A percentile compares a stretch with the other conserved stretches of the same genome.
Conservation (phyloP, 192 early-diverging fungal genomes). For the Jimgerdemannia lactiflua region DNA sequence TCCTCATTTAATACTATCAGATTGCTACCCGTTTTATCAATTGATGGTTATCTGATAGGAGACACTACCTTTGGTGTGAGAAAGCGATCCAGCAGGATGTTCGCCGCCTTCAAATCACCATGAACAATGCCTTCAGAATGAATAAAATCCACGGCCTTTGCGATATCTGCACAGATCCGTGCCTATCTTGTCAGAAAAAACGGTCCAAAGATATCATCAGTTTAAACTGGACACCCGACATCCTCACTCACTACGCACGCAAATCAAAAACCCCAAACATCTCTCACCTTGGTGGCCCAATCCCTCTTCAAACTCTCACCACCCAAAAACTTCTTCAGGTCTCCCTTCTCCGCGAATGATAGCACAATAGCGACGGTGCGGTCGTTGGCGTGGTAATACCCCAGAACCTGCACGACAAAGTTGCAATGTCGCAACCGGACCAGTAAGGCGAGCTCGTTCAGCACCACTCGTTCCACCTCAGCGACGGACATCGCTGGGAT, state of each 20-base stretch:
- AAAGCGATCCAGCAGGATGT: background rate
- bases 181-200: no score
- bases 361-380: background rate
- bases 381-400: background rate
- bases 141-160: background rate
- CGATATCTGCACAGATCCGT: background rate
- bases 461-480: background rate
- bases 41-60: background rate
- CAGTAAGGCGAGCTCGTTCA: background rate
- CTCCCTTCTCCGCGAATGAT: background rate
- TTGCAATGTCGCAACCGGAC: background rate
- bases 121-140: background rate
- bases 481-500: background rate
- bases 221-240: no score
- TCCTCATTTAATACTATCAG: background rate
- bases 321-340: background rate
- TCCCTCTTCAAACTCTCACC: background rate
- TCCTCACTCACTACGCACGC: no score
- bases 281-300: background rate
- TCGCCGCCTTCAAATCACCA: background rate
- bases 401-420: background rate
- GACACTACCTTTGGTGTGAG: background rate
- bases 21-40: background rate
- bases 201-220: no score
- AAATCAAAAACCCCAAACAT: no score